These are phyloP conservation scores for Penicillium silybi DNA, from an alignment of 495 filamentous ascomycete genomes.

Conservation along the genomic window DNA sequence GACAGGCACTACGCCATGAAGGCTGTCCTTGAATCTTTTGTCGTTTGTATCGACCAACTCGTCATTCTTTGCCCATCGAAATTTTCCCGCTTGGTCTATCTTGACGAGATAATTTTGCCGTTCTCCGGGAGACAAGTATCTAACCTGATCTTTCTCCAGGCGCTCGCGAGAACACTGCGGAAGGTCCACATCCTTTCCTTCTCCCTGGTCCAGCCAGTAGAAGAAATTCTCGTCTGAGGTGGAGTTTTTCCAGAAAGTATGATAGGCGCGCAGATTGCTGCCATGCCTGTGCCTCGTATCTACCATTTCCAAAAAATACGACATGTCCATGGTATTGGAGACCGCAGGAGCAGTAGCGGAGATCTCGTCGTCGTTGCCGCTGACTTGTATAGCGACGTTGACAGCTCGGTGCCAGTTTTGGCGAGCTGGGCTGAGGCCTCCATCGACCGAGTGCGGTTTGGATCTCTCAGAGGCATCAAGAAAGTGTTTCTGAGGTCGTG, in stretches of 20 bases:
- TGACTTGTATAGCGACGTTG: constrained; percentile 66
- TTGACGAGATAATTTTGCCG: constrained; percentile 67
- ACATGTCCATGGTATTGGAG: constrained; percentile 78
- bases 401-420: constrained; percentile 73
- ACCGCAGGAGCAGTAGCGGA: background rate
- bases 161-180: constrained; percentile 58
- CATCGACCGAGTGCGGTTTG: constrained; percentile 8
- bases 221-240: constrained; percentile 87
- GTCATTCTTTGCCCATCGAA: constrained; percentile 79
- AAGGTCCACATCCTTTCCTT: constrained; percentile 57
- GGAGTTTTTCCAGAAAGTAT: constrained; percentile 73
- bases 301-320: constrained; percentile 93
- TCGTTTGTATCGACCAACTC: constrained; percentile 67
- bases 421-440: constrained; percentile 42
- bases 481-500: background rate
- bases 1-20: constrained; percentile 68
- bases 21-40: constrained; percentile 69
- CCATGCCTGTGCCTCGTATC: constrained; percentile 88
- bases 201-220: constrained; percentile 89
- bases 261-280: constrained; percentile 77
- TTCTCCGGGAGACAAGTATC: constrained; percentile 72
- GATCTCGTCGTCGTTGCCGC: constrained; percentile 49
- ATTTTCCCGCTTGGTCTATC: constrained; percentile 60
- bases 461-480: constrained; percentile 29
- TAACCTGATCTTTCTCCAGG: constrained; percentile 65